Base-by-base conservation (phyloP, 1,139 yeast genomes). In the Eremothecium sinecaudum region DNA sequence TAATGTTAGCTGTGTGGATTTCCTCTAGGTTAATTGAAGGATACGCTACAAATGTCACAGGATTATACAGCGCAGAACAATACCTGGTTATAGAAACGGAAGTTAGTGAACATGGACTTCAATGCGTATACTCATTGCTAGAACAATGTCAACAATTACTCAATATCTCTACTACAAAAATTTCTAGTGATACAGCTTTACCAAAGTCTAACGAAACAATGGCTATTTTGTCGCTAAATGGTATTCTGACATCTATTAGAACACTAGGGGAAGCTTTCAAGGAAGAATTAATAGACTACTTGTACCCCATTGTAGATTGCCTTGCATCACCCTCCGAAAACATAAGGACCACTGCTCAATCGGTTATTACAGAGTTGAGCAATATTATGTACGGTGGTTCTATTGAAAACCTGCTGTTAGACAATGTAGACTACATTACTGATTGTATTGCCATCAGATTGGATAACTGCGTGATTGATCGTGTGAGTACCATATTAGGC, bases 361-460 rank as follows among this genome's bases (percentile, higher is more conserved):
- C 49, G 1, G 62, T 75, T 3, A 51, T 71, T 0, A 36, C 59
- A 17, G 58, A 59, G 7, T 56, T 87, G 7, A 71, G 92, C 0
- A 50, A 63, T 9, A 59, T 59, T 5, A 66, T 81, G 29, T 80
- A 79, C 44, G 58, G 67, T 33, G 74, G 75, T 0, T 73, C 82
- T 0, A 58, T 86, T 5, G 61, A 64, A 28, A 56, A 56, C 2
- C 50, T 87, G 43, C 64, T 90, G 3, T 50, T 67, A 26, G 75
- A 73, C 25, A 87, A 87, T 51, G 70, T 76, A 46, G 96, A 87
- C 50, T 87, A 87, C 51, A 56, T 90, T 17, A 62, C 86, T 9
- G 96, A 90, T 55, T 62, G 86, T 0, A 61, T 86, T 12, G 78
- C 94, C 5, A 59, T 75, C 26, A 73, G 71, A 43, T 61, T 90